phyloP scores from a whole-genome alignment of 2,329 filamentous ascomycete species.

The Simplicillium aogashimaense region DNA sequence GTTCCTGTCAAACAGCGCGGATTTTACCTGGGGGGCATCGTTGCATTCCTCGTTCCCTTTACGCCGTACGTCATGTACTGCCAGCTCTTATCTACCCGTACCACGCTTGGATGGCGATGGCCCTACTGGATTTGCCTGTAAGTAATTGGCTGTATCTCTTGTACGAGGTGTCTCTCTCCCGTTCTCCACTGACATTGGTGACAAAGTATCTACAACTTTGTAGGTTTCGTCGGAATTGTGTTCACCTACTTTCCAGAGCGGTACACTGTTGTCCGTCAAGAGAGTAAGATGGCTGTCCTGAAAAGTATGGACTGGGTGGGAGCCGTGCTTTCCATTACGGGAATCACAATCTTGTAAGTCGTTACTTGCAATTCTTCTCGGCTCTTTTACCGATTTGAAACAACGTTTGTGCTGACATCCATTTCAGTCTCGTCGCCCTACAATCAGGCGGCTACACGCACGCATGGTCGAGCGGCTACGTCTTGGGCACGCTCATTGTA shows the following conservation, averaged over 20 bases:
- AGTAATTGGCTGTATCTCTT: background rate
- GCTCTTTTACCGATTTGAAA: too few species aligned
- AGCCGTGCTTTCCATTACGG: background rate
- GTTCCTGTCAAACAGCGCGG: background rate
- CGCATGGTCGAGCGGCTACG: background rate
- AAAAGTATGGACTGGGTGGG: background rate
- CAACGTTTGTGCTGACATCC: too few species aligned
- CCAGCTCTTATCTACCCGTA: slow-evolving; percentile 36
- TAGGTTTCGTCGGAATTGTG: background rate
- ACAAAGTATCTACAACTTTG: background rate
- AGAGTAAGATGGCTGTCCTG: background rate
- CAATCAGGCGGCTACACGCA: background rate
- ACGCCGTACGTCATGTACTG: slow-evolving; percentile 15
- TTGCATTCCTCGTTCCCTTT: background rate
- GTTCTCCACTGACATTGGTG: too few species aligned
- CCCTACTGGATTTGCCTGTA: background rate
- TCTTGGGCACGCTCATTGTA: background rate
- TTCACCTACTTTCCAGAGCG: background rate
- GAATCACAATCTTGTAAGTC: background rate
- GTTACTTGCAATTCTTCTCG: too few species aligned
- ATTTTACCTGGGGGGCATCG: background rate
- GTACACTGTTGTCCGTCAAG: background rate
- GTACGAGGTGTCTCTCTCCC: background rate
- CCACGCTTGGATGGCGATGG: slow-evolving; percentile 48
- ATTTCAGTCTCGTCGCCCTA: background rate